A percentile compares a stretch with the other conserved stretches of the same genome.
These are phyloP conservation scores for Collybiopsis confluens DNA, from an alignment of 768 basidiomycete species.

Conservation along the genomic window DNA sequence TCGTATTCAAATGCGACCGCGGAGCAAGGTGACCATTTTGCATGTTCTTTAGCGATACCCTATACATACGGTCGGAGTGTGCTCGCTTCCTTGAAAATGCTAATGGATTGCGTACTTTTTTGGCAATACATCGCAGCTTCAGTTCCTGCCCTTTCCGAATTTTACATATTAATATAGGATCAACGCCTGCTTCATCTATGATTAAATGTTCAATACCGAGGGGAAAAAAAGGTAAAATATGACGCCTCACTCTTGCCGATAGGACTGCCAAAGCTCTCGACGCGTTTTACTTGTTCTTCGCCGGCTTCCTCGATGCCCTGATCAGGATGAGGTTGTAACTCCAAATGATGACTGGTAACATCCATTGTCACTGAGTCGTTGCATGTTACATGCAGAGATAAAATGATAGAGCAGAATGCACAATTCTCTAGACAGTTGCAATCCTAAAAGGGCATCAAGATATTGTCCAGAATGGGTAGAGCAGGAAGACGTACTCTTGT, in stretches of 20 bases:
- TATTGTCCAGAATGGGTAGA: neutral
- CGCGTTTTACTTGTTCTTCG: conserved; percentile 73
- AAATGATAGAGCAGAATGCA: conserved; percentile 77
- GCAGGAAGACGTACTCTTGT: conserved; percentile 49
- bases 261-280: conserved; percentile 72
- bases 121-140: conserved; percentile 79
- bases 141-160: conserved; percentile 94
- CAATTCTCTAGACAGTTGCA: conserved; percentile 87
- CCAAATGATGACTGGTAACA: conserved; percentile 83
- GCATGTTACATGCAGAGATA: conserved; percentile 76
- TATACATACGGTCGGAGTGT: conserved; percentile 26
- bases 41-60: conserved; percentile 98
- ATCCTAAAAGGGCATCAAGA: conserved; percentile 50
- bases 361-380: conserved; percentile 72
- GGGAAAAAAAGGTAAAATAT: conserved; percentile 5
- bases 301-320: conserved; percentile 40
- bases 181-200: conserved; percentile 52
- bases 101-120: conserved; percentile 57
- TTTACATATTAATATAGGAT: conserved; percentile 84
- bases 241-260: conserved; percentile 70
- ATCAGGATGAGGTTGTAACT: conserved; percentile 42
- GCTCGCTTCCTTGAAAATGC: neutral
- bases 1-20: conserved; percentile 97
- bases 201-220: neutral
- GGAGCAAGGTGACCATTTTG: conserved; percentile 97